Evolutionary conservation across 2,329 filamentous ascomycete genomes (phyloP).

Genomic region (Hymenoscyphus linearis): DNA sequence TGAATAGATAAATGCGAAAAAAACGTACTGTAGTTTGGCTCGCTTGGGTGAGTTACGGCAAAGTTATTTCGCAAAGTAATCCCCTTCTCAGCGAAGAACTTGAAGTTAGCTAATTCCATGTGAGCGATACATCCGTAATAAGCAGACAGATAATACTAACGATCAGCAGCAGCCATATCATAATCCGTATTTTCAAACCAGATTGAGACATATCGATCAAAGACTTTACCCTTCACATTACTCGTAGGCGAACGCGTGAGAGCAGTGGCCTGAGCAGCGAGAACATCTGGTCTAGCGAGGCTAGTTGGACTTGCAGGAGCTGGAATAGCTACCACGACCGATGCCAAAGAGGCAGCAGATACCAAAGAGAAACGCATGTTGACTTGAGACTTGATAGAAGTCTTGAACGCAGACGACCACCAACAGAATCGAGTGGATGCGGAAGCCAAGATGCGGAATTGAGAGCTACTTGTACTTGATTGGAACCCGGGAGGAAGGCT

Average conservation of each 20-base stretch:
- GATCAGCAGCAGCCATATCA: constrained; percentile 57
- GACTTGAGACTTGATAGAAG: constrained; percentile 3
- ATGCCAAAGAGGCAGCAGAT: constrained; percentile 24
- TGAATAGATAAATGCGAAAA: background rate
- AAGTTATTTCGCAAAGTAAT: constrained; percentile 56
- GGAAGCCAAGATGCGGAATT: background rate
- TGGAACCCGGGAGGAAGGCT: background rate
- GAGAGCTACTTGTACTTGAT: background rate
- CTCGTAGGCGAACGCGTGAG: constrained; percentile 55
- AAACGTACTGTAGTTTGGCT: constrained; percentile 62
- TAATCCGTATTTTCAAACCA: constrained; percentile 77
- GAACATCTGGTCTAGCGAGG: constrained; percentile 45
- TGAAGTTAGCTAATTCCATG: constrained; percentile 43
- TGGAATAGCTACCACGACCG: constrained; percentile 24
- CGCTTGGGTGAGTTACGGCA: constrained; percentile 64
- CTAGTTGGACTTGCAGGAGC: constrained; percentile 37
- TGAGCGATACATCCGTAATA: constrained; percentile 14
- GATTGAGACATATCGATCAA: constrained; percentile 66
- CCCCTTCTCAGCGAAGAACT: constrained; percentile 54
- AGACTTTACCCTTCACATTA: constrained; percentile 63
- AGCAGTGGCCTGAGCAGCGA: constrained; percentile 54
- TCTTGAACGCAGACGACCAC: background rate
- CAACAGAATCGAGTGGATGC: background rate
- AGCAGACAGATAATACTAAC: constrained; percentile 37
- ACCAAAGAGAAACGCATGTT: constrained; percentile 26